Base-by-base conservation (phyloP, 352 stramenopile species). In the Phytophthora fragariaefolia region DNA sequence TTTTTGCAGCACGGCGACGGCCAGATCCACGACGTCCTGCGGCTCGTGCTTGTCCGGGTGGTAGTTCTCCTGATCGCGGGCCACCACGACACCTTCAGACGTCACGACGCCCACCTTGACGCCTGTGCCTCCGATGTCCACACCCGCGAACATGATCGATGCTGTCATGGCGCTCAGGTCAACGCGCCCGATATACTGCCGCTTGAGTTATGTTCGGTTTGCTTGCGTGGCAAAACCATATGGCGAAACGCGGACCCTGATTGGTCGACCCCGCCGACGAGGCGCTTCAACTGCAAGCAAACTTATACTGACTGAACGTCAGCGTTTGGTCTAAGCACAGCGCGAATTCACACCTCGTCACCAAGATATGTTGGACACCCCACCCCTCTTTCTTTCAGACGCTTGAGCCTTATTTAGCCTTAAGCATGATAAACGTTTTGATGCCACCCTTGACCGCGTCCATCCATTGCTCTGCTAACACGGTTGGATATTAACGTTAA, bases 101-200 rank as follows among this genome's bases (percentile, higher is more conserved):
- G 65, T 71, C 20, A 94, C 86, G 42, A 96, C 32, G 18, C 85
- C 85, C 24, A 90, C 75, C 52, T 94, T 96, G 38, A 93, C 79
- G 66, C 75, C 87, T 28, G 85, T 78, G 59, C 81, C 85, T 51
- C 84, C 87, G 56, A 94, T 89, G 57, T 95, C 87, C 23, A 94
- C 71, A 46, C 85, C 87, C 30, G 77, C 77, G 47, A 85, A 79
- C 64, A 89, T 64, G 47, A 66, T 18, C 13, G 52, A 20, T 49
- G 36, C 65, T 18, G 58, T 73, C 65, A 73, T 73, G 42, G 28
- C 38, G 9, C 15, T 27, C 30, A 15, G 18, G 23, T 48, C 45
- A 8, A 38, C 38, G 53, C 43, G 22, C 45, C 13, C 20, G 9
- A 26, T 51, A 34, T 49, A 58, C 47, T 22, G 38, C 54, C 22